Conservation (phyloP, 345 rosid species). For the Barbarea vulgaris region DNA sequence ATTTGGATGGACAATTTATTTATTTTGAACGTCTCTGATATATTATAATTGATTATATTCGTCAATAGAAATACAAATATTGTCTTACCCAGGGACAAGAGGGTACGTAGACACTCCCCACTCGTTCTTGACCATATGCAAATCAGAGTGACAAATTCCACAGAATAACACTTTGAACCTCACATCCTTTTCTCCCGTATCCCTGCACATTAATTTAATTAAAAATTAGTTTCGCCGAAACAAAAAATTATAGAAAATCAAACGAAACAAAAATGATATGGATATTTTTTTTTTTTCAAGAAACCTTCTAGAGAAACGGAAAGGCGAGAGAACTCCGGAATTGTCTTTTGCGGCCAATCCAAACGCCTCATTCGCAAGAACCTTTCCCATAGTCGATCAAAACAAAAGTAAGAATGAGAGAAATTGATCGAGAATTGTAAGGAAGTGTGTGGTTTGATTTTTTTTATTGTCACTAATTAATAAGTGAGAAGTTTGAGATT, state of each 20-base stretch:
- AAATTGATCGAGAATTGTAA: not conserved
- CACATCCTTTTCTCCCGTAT: conserved; percentile 67
- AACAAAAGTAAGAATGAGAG: not conserved
- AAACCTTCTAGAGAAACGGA: conserved; percentile 57
- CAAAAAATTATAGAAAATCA: not conserved
- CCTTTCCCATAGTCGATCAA: conserved; percentile 30
- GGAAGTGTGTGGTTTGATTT: conserved; percentile 1
- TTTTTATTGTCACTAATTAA: not conserved
- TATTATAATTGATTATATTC: too few relatives aligned
- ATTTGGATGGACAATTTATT: not conserved
- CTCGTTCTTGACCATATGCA: conserved; percentile 50
- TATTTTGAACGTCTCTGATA: too few relatives aligned
- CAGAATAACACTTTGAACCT: conserved; percentile 63
- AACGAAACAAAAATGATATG: not conserved
- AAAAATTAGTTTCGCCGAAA: not conserved
- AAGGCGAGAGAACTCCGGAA: conserved; percentile 54
- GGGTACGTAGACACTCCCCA: conserved; percentile 61
- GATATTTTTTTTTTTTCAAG: too few relatives aligned
- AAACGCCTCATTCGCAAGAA: conserved; percentile 37
- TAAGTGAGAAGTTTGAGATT: conserved; percentile 2
- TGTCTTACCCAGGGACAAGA: conserved; percentile 62
- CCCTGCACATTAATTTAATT: conserved; percentile 42
- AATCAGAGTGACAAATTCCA: conserved; percentile 76
- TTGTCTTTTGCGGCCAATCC: conserved; percentile 59
- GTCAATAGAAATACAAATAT: not conserved